phyloP scores from a whole-genome alignment of 495 filamentous ascomycete species.

The Articulospora tetracladia region DNA sequence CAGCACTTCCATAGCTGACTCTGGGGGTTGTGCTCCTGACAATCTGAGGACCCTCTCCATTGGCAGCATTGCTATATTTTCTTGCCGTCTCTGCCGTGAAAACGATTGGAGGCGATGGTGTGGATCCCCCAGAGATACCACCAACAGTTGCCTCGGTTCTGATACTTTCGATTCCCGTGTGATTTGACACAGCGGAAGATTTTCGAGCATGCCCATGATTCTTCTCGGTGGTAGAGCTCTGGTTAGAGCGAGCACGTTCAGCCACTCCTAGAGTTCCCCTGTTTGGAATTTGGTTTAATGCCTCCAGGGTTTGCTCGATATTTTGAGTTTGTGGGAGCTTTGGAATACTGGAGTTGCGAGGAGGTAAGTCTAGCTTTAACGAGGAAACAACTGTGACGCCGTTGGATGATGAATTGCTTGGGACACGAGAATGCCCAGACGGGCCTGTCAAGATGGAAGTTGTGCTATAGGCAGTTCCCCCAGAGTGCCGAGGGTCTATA shows the following conservation, averaged over 20 bases:
- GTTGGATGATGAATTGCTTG: slow-evolving; percentile 19
- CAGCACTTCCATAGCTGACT: not conserved
- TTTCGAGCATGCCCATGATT: not conserved
- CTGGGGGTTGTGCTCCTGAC: not conserved
- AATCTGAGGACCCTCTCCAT: not conserved
- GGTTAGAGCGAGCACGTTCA: not conserved
- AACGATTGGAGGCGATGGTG: not conserved
- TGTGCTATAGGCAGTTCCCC: slow-evolving; percentile 19
- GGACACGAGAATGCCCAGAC: slow-evolving; percentile 8
- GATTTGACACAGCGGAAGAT: not conserved
- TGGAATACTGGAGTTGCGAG: slow-evolving; percentile 8
- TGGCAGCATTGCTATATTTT: not conserved
- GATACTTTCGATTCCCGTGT: not conserved
- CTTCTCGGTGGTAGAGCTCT: not conserved
- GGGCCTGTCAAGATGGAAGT: not conserved
- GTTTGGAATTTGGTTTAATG: not conserved
- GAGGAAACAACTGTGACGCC: slow-evolving; percentile 1
- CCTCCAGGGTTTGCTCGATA: not conserved
- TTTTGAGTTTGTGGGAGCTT: not conserved
- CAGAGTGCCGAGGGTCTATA: slow-evolving; percentile 18
- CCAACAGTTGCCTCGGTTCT: not conserved
- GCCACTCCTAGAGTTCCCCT: not conserved
- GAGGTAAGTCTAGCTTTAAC: slow-evolving; percentile 6
- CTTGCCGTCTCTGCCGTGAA: not conserved
- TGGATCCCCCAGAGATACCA: not conserved